Evolutionary conservation across 495 filamentous ascomycete genomes (phyloP).

Genomic region (Neurospora sublineolata): DNA sequence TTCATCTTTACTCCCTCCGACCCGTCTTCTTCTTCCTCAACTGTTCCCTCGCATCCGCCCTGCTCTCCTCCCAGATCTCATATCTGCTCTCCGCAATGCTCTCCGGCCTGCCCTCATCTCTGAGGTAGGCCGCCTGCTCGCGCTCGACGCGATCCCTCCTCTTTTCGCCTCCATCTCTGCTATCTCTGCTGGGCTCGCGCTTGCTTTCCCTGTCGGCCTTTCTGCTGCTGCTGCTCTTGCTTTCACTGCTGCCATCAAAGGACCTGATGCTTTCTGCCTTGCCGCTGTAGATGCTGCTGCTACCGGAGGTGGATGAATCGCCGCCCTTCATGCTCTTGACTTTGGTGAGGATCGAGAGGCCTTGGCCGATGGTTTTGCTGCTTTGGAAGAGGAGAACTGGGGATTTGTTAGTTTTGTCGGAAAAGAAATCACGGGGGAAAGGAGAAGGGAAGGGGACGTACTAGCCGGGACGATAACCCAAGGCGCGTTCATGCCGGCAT

Average conservation of each 20-base stretch:
- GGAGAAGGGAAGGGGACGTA: slow-evolving; percentile 11
- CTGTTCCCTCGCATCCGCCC: background rate
- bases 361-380: background rate
- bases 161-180: background rate
- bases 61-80: background rate
- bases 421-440: background rate
- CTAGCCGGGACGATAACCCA: slow-evolving; percentile 68
- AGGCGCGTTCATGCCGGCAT: slow-evolving; percentile 71
- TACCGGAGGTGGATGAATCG: background rate
- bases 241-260: background rate
- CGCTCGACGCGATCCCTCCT: background rate
- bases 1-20: background rate
- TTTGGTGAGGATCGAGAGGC: background rate
- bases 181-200: background rate
- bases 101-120: background rate
- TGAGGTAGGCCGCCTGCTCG: background rate
- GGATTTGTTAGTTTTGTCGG: background rate
- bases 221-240: background rate
- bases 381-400: background rate
- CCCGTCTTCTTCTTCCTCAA: background rate
- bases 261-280: background rate
- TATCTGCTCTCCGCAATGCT: background rate
- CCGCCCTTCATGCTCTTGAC: background rate
- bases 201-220: background rate
- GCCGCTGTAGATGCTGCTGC: background rate